phyloP scores from a whole-genome alignment of 164 flowering plant genomes.

The Nymphaea thermarum region DNA sequence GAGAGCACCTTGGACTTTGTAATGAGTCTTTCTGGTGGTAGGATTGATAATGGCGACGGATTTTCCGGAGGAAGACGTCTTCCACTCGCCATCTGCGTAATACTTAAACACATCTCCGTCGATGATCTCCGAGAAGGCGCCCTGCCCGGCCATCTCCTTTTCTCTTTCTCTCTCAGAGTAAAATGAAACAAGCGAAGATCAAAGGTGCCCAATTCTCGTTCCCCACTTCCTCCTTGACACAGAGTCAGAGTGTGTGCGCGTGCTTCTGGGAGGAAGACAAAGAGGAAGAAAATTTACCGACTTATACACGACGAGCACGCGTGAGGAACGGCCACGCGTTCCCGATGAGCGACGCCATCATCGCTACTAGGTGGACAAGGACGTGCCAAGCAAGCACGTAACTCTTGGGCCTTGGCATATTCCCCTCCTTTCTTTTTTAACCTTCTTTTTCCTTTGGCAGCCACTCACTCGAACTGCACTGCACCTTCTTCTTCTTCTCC shows the following conservation, averaged over 20 bases:
- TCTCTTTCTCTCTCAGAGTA: too few species aligned
- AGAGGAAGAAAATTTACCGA: background rate
- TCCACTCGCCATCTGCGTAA: conserved; percentile 92
- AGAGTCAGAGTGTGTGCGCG: background rate
- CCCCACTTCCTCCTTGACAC: background rate
- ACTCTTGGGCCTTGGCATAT: background rate
- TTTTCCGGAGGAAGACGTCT: conserved; percentile 68
- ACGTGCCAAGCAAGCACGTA: background rate
- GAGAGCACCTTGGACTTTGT: conserved; percentile 82
- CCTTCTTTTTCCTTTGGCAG: background rate
- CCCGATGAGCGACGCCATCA: background rate
- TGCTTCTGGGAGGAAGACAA: background rate
- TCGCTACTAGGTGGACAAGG: background rate
- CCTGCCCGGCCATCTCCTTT: conserved; percentile 51
- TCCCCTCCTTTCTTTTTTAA: background rate
- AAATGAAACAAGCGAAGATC: background rate
- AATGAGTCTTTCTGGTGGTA: conserved; percentile 76
- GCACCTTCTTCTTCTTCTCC: background rate
- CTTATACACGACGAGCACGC: too few species aligned
- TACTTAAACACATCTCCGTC: conserved; percentile 88
- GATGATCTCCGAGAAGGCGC: conserved; percentile 66
- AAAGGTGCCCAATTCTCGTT: background rate
- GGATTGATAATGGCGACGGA: conserved; percentile 85
- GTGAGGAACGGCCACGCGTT: background rate
- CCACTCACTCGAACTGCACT: too few species aligned